Conservation (phyloP, 2,329 filamentous ascomycete genomes). For the Cladosporium cucumerinum region DNA sequence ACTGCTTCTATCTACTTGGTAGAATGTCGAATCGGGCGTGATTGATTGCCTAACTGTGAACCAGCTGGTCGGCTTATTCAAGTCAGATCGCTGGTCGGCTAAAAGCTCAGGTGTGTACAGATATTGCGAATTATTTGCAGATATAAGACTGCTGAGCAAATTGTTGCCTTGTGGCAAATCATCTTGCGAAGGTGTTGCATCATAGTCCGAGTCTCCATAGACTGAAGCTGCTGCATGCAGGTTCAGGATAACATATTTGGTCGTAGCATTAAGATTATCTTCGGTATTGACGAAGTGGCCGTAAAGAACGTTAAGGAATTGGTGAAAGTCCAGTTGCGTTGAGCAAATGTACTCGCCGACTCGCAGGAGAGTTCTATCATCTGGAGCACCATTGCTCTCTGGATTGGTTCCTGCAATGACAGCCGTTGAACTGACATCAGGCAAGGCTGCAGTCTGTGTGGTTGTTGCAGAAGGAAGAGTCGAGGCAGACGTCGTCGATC, state of each 20-base stretch:
- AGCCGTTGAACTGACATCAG: slow-evolving; percentile 10
- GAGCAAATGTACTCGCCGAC: slow-evolving; percentile 56
- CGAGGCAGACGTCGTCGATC: not conserved
- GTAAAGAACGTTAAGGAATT: slow-evolving; percentile 50
- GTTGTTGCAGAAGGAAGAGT: not conserved
- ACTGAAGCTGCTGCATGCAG: slow-evolving; percentile 53
- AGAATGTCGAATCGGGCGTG: slow-evolving; percentile 48
- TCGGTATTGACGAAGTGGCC: slow-evolving; percentile 53
- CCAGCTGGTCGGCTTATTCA: slow-evolving; percentile 55
- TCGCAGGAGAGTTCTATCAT: slow-evolving; percentile 29
- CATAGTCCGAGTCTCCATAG: slow-evolving; percentile 41
- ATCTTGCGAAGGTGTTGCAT: slow-evolving; percentile 39
- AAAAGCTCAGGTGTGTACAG: slow-evolving; percentile 55
- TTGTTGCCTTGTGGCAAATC: slow-evolving; percentile 46
- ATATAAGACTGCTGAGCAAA: slow-evolving; percentile 48
- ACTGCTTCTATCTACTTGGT: slow-evolving; percentile 38
- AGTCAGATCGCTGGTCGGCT: slow-evolving; percentile 50
- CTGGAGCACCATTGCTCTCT: slow-evolving; percentile 10
- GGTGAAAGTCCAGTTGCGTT: slow-evolving; percentile 48
- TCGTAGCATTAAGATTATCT: slow-evolving; percentile 53
- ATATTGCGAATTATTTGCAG: slow-evolving; percentile 47
- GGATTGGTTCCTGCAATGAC: slow-evolving; percentile 11
- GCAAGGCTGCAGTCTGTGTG: not conserved
- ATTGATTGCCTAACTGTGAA: slow-evolving; percentile 37
- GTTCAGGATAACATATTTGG: slow-evolving; percentile 56